phyloP scores from a whole-genome alignment of 106 monocot genomes.

The Triglochin maritima region DNA sequence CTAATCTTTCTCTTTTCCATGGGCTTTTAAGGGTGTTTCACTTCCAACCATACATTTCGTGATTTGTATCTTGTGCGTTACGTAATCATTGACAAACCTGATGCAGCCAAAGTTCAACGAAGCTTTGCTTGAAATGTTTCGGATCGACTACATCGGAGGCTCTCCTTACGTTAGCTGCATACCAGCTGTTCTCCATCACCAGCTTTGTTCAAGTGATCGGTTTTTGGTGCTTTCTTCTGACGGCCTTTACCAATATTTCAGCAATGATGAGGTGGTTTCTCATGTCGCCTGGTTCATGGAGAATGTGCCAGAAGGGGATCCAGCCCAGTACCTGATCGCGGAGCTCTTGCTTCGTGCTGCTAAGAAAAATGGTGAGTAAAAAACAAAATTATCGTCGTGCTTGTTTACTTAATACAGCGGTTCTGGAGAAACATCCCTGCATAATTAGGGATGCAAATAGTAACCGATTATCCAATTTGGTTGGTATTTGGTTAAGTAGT shows the following conservation, averaged over 20 bases:
- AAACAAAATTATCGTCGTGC: no score
- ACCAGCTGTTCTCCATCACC: conserved; percentile 73
- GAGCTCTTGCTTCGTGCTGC: conserved; percentile 89
- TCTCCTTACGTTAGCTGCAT: conserved; percentile 76
- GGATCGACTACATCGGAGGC: conserved; percentile 65
- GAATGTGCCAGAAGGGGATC: conserved; percentile 82
- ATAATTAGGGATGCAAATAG: no score
- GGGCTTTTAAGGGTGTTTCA: not conserved
- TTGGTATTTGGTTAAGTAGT: no score
- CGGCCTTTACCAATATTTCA: conserved; percentile 95
- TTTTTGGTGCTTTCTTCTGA: conserved; percentile 89
- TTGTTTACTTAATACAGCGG: no score
- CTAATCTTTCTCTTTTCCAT: no score
- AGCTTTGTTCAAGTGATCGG: conserved; percentile 52
- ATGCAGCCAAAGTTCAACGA: conserved; percentile 79
- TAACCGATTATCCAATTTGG: no score
- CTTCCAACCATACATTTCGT: no score
- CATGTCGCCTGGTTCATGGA: conserved; percentile 94
- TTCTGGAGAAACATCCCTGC: no score
- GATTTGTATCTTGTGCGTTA: not conserved
- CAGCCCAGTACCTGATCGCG: conserved; percentile 86
- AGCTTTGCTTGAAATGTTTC: conserved; percentile 87
- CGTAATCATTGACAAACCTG: not conserved
- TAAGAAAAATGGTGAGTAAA: conserved; percentile 58
- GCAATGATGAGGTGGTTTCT: conserved; percentile 91